Conservation (phyloP, 1,284 basidiomycete species). For the Papiliotrema terrestris region DNA sequence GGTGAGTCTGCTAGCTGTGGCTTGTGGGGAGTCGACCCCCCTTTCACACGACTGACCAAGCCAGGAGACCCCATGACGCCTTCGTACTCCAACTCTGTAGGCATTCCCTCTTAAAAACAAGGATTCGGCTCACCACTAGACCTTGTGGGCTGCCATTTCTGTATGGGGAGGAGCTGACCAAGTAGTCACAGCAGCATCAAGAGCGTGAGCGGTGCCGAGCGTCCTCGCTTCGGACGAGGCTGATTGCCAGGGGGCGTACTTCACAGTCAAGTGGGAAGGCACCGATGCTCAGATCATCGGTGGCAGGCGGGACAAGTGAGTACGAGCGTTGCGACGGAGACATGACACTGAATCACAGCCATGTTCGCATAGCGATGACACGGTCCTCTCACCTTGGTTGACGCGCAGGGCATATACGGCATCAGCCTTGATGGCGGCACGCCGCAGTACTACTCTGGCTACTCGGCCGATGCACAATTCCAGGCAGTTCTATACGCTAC, state of each 20-base stretch:
- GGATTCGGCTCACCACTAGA: conserved; percentile 5
- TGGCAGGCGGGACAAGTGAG: conserved; percentile 29
- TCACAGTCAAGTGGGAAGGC: conserved; percentile 25
- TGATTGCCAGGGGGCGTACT: conserved; percentile 25
- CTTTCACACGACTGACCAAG: not conserved
- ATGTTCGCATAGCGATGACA: conserved; percentile 9
- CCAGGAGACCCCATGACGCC: not conserved
- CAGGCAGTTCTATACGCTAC: conserved; percentile 30
- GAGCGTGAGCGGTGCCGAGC: conserved; percentile 15
- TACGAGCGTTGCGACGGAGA: not conserved
- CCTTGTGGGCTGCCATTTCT: conserved; percentile 8
- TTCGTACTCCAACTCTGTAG: not conserved
- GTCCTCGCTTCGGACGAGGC: not conserved
- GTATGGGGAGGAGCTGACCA: conserved; percentile 12
- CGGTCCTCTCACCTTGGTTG: not conserved
- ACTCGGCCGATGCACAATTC: conserved; percentile 12
- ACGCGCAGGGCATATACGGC: conserved; percentile 30
- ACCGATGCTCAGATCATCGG: conserved; percentile 31
- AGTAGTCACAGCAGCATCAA: not conserved
- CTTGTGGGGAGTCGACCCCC: too few species aligned
- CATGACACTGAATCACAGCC: conserved; percentile 7
- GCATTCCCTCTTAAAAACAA: not conserved
- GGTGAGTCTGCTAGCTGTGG: conserved; percentile 5
- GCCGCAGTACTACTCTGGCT: conserved; percentile 29
- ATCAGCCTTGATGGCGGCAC: conserved; percentile 21